Evolutionary conservation across 441 rosid species (phyloP), one percentile per base, ranked within the genome.

Genomic region (Dalechampia spathulata): DNA sequence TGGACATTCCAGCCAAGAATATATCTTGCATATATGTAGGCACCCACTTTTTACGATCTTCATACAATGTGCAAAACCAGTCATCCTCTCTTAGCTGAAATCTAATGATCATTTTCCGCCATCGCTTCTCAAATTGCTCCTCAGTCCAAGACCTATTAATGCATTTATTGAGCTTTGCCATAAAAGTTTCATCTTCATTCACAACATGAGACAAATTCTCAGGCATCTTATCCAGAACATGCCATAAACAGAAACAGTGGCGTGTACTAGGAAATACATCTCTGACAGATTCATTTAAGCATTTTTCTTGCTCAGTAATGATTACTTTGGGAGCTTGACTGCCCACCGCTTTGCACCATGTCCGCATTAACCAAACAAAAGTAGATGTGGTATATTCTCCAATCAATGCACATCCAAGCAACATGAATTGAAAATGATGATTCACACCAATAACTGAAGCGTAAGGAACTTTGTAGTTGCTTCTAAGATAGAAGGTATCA

Each of bases 261-360:
- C 65, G 80, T 11, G 90, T 57, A 38, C 54, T 57, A 26, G 88
- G 90, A 47, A 83, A 71, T 56, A 78, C 73, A 54, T 75, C 78
- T 7, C 75, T 74, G 63, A 87, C 66, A 42, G 75, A 72, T 21
- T 71, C 50, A 67, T 76, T 79, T 72, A 81, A 62, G 38, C 71
- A 51, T 63, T 43, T 74, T 64, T 85, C 88, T 42, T 60, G 72
- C 58, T 81, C 92, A 44, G 88, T 76, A 60, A 87, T 76, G 52
- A 85, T 67, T 43, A 79, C 86, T 65, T 87, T 78, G 20, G 96
- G 96, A 66, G 83, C 75, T 51, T 69, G 76, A 28, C 87, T 90
- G 30, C 88, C 86, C 84, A 87, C 82, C 32, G 88, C 90, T 71
- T 65, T 83, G 49, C 81, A 63, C 96, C 96, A 87, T 20, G 88